Conservation (phyloP, 1,139 yeast genomes). For the Tardiomyces blankii region DNA sequence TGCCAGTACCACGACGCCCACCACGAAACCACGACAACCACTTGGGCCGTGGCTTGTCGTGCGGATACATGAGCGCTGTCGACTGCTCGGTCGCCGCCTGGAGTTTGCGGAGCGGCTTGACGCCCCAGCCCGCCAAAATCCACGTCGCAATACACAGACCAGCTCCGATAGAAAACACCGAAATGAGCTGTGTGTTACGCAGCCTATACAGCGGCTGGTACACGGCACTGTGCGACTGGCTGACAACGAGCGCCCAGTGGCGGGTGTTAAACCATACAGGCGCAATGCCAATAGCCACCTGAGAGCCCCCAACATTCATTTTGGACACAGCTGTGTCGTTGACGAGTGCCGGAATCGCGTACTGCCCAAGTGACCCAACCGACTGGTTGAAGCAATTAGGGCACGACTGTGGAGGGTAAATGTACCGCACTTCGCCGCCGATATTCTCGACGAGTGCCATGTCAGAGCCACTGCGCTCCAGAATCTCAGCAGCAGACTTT, state of each 20-base stretch:
- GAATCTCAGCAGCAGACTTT: slow-evolving; percentile 17
- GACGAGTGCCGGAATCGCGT: slow-evolving; percentile 23
- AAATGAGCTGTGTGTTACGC: slow-evolving; percentile 63
- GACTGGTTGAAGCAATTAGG: slow-evolving; percentile 11
- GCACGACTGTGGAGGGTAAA: slow-evolving; percentile 6
- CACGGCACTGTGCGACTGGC: slow-evolving; percentile 50
- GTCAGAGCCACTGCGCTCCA: slow-evolving; percentile 34
- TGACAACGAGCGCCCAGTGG: slow-evolving; percentile 63
- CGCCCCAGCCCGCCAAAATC: slow-evolving; percentile 79
- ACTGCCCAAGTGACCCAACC: slow-evolving; percentile 8
- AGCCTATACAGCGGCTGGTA: slow-evolving; percentile 54
- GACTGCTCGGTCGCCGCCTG: slow-evolving; percentile 71
- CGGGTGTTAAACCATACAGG: slow-evolving; percentile 38
- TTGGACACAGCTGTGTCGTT: slow-evolving; percentile 38
- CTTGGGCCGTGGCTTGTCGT: not conserved
- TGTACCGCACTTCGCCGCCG: slow-evolving; percentile 2
- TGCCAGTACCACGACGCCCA: not conserved
- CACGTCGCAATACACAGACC: slow-evolving; percentile 68
- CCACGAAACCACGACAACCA: not conserved
- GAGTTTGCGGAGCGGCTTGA: slow-evolving; percentile 68
- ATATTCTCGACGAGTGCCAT: slow-evolving; percentile 8
- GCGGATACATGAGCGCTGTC: not conserved
- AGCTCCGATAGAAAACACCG: slow-evolving; percentile 69
- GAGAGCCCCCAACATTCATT: slow-evolving; percentile 30
- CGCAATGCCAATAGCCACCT: slow-evolving; percentile 62